Evolutionary conservation across 2,329 filamentous ascomycete genomes (phyloP).

Genomic region (Periconia macrospinosa): DNA sequence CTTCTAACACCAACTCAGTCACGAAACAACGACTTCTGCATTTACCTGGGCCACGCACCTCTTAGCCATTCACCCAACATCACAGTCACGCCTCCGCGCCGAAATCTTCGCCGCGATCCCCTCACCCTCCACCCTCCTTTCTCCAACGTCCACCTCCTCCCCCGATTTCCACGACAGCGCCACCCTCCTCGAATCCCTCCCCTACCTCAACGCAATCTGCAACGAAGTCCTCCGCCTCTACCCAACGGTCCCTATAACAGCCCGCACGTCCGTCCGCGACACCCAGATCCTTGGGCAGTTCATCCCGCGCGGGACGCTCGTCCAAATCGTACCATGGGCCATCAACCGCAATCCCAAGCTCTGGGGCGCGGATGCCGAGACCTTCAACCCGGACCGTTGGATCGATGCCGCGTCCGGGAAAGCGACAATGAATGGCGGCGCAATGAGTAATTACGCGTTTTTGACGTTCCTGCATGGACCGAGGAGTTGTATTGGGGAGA

Average conservation of each 20-base stretch:
- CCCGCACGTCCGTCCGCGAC: slow-evolving; percentile 34
- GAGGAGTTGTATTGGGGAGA: slow-evolving; percentile 43
- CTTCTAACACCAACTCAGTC: slow-evolving; percentile 38
- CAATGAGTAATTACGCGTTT: slow-evolving; percentile 44
- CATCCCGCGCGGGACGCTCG: slow-evolving; percentile 44
- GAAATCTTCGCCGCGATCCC: slow-evolving; percentile 69
- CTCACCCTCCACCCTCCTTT: slow-evolving; percentile 26
- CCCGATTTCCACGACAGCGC: slow-evolving; percentile 28
- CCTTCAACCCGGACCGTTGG: slow-evolving; percentile 51
- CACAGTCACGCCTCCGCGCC: slow-evolving; percentile 67
- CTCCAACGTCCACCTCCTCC: slow-evolving; percentile 5
- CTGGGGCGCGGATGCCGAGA: slow-evolving; percentile 47
- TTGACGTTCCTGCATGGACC: slow-evolving; percentile 50
- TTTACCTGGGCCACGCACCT: slow-evolving; percentile 76
- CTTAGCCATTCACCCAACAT: slow-evolving; percentile 65
- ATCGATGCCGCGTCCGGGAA: slow-evolving; percentile 42
- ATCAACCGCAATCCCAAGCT: slow-evolving; percentile 46
- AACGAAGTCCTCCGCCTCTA: slow-evolving; percentile 46
- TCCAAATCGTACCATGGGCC: slow-evolving; percentile 46
- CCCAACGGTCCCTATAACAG: slow-evolving; percentile 41
- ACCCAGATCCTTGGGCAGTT: slow-evolving; percentile 36
- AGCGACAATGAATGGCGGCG: slow-evolving; percentile 45
- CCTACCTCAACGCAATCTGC: slow-evolving; percentile 51
- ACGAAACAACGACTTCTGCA: slow-evolving; percentile 76
- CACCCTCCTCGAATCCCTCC: slow-evolving; percentile 46